Conservation (phyloP, 2,329 filamentous ascomycete genomes). For the Fusarium falciforme region DNA sequence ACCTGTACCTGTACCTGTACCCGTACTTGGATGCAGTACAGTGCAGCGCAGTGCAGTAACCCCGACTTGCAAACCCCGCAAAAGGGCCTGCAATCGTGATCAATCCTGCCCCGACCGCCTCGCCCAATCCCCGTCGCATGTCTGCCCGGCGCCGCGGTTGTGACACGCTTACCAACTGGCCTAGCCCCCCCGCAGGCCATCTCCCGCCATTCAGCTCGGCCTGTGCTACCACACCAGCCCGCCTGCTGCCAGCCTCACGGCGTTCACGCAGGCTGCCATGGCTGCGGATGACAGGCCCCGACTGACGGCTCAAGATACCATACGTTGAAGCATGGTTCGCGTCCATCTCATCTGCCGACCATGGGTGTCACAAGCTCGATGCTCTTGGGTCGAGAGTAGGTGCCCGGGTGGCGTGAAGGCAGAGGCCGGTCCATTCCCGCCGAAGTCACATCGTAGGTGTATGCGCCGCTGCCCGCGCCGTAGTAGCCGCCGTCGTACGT, state of each 20-base stretch:
- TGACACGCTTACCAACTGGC: conserved; percentile 16
- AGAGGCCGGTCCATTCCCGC: conserved; percentile 65
- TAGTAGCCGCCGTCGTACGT: conserved; percentile 63
- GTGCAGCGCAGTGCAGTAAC: conserved; percentile 7
- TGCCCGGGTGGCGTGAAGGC: conserved; percentile 64
- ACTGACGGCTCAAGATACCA: neutral
- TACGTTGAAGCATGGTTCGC: neutral
- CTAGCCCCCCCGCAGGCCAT: conserved; percentile 2
- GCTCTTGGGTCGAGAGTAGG: conserved; percentile 69
- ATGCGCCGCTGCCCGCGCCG: conserved; percentile 46
- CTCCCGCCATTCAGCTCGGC: conserved; percentile 8
- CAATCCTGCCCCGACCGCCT: conserved; percentile 27
- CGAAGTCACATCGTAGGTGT: conserved; percentile 51
- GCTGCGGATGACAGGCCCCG: neutral
- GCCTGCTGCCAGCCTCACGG: conserved; percentile 6
- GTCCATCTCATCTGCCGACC: conserved; percentile 57
- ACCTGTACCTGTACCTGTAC: neutral
- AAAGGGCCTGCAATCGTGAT: conserved; percentile 37
- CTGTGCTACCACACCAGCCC: conserved; percentile 15
- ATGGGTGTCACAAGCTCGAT: conserved; percentile 73
- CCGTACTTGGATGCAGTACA: neutral
- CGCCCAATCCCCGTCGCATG: conserved; percentile 26
- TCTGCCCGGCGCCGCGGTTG: conserved; percentile 22
- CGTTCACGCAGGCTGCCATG: conserved; percentile 14
- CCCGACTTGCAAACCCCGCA: conserved; percentile 33